Base-by-base conservation (phyloP, 306 rosid genomes). In the Cicer yamashitae region DNA sequence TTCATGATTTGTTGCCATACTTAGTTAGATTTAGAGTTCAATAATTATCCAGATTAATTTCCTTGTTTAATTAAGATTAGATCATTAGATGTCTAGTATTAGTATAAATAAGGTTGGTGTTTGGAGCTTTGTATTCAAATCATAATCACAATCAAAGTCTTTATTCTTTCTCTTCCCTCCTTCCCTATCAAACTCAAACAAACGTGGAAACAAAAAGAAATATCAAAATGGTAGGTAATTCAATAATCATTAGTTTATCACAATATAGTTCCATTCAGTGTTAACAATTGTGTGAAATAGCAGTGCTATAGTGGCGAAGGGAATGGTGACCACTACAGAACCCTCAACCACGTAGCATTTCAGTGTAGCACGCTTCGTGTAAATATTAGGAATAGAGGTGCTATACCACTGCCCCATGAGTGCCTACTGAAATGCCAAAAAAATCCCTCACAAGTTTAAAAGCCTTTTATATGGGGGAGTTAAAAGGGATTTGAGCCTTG, bases 141-240 rank as follows among this genome's bases (percentile, higher is more conserved):
- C 70, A 64, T 64, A 64, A 64, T 40, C 69, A 30, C 12, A 63
- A 64, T 64, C 70, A 43, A 64, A 10, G 22, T 14, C 48, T 40
- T 15, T 10, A 63, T 43, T 63, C 50, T 59, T 30, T 30, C 14
- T 40, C 50, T 40, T 64, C 70, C 34, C 70, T 63, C 13, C n/a
- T 40, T 63, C 64, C 64, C 64, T 15, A 15, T 63, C 69, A 14
- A 63, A 63, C 69, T 63, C 17, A 22, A 63, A 40, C 69, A 63
- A 63, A 10, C 14, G 45, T 41, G 66, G 61, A 70, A 22, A 70
- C 10, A 47, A 50, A 38, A 20, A 18, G 25, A 68, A 58, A 38
- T 11, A 47, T 1, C 45, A 48, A 69, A 50, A 70, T 48, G 45
- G 63, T 39, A 47, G 52, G 56, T 30, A 62, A 52, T 5, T 20